phyloP scores from a whole-genome alignment of 306 rosid genomes.

The Trifolium repens region DNA sequence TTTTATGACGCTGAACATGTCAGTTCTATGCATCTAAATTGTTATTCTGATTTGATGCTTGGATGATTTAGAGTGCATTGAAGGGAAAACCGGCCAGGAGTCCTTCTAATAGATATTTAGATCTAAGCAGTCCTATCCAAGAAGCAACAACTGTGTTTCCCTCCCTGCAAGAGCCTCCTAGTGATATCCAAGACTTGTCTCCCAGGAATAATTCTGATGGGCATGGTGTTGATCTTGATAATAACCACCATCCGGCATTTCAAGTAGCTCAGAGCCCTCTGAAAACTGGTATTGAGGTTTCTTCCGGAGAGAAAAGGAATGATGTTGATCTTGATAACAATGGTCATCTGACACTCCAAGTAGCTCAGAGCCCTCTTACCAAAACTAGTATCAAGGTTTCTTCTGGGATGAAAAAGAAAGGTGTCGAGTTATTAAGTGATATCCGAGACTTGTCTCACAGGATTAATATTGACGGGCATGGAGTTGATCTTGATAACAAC shows the following conservation, averaged over 20 bases:
- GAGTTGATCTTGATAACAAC: slow-evolving; percentile 41
- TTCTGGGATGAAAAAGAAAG: slow-evolving; percentile 67
- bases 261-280: slow-evolving; percentile 48
- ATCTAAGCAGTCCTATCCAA: slow-evolving; percentile 48
- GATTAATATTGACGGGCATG: slow-evolving; percentile 43
- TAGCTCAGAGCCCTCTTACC: slow-evolving; percentile 45
- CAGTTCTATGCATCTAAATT: slow-evolving; percentile 7
- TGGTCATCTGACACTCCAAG: slow-evolving; percentile 36
- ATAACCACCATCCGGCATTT: slow-evolving; percentile 36
- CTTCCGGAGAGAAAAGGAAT: slow-evolving; percentile 66
- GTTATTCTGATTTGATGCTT: slow-evolving; percentile 41
- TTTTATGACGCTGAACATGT: slow-evolving; percentile 24
- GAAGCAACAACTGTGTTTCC: slow-evolving; percentile 46
- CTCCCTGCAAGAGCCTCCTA: slow-evolving; percentile 42
- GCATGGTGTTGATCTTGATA: slow-evolving; percentile 38
- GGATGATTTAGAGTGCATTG: slow-evolving; percentile 45
- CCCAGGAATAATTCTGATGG: slow-evolving; percentile 43
- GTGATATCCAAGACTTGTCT: slow-evolving; percentile 6
- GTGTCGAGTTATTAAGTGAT: slow-evolving; percentile 31
- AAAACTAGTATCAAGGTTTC: slow-evolving; percentile 45
- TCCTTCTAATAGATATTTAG: slow-evolving; percentile 45
- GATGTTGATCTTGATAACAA: slow-evolving; percentile 44
- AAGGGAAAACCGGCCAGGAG: slow-evolving; percentile 42
- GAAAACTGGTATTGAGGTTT: slow-evolving; percentile 43
- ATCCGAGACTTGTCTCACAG: slow-evolving; percentile 11